These are phyloP conservation scores for Microcera coccophila DNA, from an alignment of 2,329 filamentous ascomycete species.

Conservation along the genomic window DNA sequence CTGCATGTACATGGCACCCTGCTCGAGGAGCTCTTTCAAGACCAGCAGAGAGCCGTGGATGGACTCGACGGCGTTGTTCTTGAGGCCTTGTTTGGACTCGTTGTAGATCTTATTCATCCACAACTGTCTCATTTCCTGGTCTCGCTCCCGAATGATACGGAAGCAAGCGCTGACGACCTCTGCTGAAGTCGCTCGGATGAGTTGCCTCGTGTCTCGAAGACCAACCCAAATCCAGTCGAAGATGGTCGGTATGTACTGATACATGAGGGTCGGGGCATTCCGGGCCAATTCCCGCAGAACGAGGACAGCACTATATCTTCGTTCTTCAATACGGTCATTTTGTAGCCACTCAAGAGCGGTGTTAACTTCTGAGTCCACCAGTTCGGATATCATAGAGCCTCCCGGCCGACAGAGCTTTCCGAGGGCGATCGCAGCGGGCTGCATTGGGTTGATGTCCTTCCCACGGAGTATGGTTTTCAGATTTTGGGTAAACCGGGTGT, in stretches of 20 bases:
- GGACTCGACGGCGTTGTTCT: constrained; percentile 75
- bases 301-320: constrained; percentile 88
- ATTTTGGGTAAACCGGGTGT: constrained; percentile 88
- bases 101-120: constrained; percentile 92
- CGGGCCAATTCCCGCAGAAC: constrained; percentile 85
- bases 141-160: constrained; percentile 89
- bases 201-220: constrained; percentile 79
- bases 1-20: constrained; percentile 99
- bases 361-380: constrained; percentile 96
- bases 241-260: constrained; percentile 89
- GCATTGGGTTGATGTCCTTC: constrained; percentile 87
- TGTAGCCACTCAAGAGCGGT: constrained; percentile 96
- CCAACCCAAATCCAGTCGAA: constrained; percentile 97
- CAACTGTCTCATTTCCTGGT: constrained; percentile 77
- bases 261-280: constrained; percentile 92
- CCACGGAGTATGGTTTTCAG: constrained; percentile 83
- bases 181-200: constrained; percentile 87
- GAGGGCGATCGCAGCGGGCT: constrained; percentile 81
- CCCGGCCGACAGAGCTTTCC: constrained; percentile 89
- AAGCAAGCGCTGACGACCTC: constrained; percentile 94
- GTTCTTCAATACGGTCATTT: constrained; percentile 87
- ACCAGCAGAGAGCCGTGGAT: constrained; percentile 93
- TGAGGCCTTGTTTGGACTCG: constrained; percentile 76
- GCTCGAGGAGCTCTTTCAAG: constrained; percentile 85
- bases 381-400: constrained; percentile 87